Base-by-base conservation (phyloP, 805 yeast genomes). In the Suhomyces tanzawaensis region DNA sequence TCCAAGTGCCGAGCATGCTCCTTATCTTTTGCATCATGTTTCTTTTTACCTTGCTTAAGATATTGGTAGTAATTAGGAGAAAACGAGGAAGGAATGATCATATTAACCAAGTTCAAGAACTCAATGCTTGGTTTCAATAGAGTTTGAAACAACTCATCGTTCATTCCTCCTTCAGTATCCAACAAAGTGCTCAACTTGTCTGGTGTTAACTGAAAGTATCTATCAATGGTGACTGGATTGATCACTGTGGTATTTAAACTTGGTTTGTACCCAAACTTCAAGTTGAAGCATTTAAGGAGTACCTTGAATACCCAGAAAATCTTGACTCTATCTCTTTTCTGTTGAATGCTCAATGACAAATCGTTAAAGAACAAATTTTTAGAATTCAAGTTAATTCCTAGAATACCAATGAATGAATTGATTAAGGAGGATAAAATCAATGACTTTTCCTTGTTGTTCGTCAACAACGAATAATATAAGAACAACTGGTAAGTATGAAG, bases 401-500 rank as follows among this genome's bases (percentile, higher is more conserved):
- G 49, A 19, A 68, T 60, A 18, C 74, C 74, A 41, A 69, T 69
- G 44, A 64, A 66, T 8, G 73, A 57, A 48, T 69, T 69, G 32
- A 66, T 59, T 40, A 68, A 55, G 1, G 71, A 58, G 3, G 66
- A 61, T 21, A 69, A 46, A 2, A 66, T 55, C 40, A 60, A 56
- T 5, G 63, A 62, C 47, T 66, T 64, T 38, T 66, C 73, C 40
- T 67, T 67, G 45, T 68, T 66, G 41, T 68, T 68, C 3, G 71
- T 60, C 32, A 64, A 47, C 11, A 76, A 57, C 6, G 79, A 63
- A 50, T 72, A 75, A 48, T 74, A 71, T 37, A 77, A 63, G 39
- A 75, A 62, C 41, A 77, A 48, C 28, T 76, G 55, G 34, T 72
- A 67, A 9, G 77, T 74, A 49, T 77, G 81, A 22, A 77, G 55